Conservation (phyloP, 129 eudicot species). For the Erigeron canadensis region DNA sequence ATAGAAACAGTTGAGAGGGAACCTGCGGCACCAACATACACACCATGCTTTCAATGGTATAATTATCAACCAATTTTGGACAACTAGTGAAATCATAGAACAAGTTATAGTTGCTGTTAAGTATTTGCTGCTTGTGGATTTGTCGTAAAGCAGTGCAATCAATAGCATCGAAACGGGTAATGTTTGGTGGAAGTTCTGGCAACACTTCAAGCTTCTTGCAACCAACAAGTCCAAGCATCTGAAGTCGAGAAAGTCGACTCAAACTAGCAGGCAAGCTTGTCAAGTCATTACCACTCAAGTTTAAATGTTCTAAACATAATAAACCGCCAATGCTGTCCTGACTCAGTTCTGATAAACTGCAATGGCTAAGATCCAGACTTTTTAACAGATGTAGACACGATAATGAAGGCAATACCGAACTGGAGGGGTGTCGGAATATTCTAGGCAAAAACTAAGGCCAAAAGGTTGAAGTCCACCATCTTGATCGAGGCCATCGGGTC, state of each 20-base stretch:
- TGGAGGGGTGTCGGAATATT: too few species aligned
- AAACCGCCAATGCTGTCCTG: conserved; percentile 11
- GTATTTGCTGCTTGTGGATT: not conserved
- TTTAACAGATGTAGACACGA: not conserved
- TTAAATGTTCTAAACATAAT: not conserved
- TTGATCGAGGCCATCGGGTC: not conserved
- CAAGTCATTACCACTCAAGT: not conserved
- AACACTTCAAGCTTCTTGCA: conserved; percentile 15
- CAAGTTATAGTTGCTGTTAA: not conserved
- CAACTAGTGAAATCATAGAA: not conserved
- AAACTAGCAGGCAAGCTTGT: conserved; percentile 17
- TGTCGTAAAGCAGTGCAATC: conserved; percentile 6
- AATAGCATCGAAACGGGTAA: conserved; percentile 11
- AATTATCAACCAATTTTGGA: conserved; percentile 5
- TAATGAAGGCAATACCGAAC: conserved; percentile 18
- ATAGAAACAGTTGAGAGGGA: not conserved
- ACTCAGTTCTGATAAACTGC: not conserved
- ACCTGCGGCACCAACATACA: conserved; percentile 8
- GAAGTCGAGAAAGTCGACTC: conserved; percentile 3
- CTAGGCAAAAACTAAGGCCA: not conserved
- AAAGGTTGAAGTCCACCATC: not conserved
- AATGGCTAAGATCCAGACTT: not conserved
- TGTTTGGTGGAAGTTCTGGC: conserved; percentile 19
- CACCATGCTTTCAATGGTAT: conserved; percentile 5
- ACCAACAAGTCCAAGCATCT: not conserved